Percentiles rank a stretch among this genome's conserved stretches.
Conservation (phyloP, 805 yeast genomes). For the Jamesozyma gamospora region DNA sequence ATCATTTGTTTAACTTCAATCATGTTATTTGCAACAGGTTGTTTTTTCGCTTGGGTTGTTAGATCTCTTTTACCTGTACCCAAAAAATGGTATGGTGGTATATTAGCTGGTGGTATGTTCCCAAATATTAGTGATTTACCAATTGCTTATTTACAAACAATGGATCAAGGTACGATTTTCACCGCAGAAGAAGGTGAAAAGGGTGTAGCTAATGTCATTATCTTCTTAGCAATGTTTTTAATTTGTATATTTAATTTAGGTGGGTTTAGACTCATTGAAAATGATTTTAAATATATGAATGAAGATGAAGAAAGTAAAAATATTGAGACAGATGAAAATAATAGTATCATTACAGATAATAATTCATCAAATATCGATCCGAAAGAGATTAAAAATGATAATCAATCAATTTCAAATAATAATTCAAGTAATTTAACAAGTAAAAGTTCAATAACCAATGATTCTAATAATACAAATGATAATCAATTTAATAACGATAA, state of each 20-base stretch:
- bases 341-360: too few relatives aligned
- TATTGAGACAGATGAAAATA: too few relatives aligned
- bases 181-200: conserved; percentile 48
- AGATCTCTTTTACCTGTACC: conserved; percentile 39
- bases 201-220: conserved; percentile 79
- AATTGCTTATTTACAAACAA: conserved; percentile 62
- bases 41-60: conserved; percentile 33
- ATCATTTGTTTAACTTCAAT: conserved; percentile 46
- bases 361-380: too few relatives aligned
- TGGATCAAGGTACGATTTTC: conserved; percentile 52
- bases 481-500: too few relatives aligned
- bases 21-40: conserved; percentile 43
- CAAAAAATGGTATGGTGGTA: conserved; percentile 61
- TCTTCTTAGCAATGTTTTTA: conserved; percentile 60
- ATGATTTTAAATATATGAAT: conserved; percentile 43
- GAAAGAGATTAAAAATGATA: too few relatives aligned
- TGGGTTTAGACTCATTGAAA: conserved; percentile 55
- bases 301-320: conserved; percentile 22
- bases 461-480: too few relatives aligned
- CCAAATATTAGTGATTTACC: conserved; percentile 73
- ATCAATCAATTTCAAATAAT: too few relatives aligned
- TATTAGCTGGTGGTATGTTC: conserved; percentile 57
- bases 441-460: too few relatives aligned
- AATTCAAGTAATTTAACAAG: too few relatives aligned
- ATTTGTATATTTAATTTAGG: conserved; percentile 67